A percentile compares a stretch with the other conserved stretches of the same genome.
These are phyloP conservation scores for Schwanniomyces polymorphus DNA, from an alignment of 805 yeast species.

Conservation along the genomic window DNA sequence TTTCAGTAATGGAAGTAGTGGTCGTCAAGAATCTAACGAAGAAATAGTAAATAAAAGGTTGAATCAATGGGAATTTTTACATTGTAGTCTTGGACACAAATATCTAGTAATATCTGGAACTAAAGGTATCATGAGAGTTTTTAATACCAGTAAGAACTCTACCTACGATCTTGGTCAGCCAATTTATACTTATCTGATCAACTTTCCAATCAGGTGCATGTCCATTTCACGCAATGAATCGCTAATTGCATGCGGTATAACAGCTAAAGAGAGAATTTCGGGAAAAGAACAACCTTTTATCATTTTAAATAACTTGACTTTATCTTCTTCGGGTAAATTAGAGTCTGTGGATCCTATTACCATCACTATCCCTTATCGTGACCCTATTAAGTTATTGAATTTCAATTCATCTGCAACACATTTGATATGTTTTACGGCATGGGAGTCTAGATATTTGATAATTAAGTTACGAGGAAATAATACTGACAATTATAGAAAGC, in stretches of 20 bases:
- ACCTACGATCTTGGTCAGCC: slow-evolving; percentile 52
- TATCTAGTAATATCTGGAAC: slow-evolving; percentile 71
- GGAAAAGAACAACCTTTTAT: slow-evolving; percentile 77
- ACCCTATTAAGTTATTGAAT: slow-evolving; percentile 73
- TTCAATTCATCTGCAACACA: slow-evolving; percentile 74
- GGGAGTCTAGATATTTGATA: slow-evolving; percentile 78
- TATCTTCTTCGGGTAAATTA: slow-evolving; percentile 10
- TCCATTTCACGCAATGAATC: slow-evolving; percentile 66
- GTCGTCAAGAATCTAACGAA: slow-evolving; percentile 4
- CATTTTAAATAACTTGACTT: slow-evolving; percentile 48
- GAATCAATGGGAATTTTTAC: slow-evolving; percentile 57
- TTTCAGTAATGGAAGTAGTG: slow-evolving; percentile 16
- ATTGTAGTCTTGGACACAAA: slow-evolving; percentile 58
- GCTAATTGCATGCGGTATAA: slow-evolving; percentile 75
- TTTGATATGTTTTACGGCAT: slow-evolving; percentile 70
- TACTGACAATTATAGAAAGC: slow-evolving; percentile 32
- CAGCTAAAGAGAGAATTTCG: slow-evolving; percentile 70
- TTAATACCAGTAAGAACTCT: slow-evolving; percentile 43
- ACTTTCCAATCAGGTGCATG: slow-evolving; percentile 77
- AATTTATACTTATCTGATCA: slow-evolving; percentile 66
- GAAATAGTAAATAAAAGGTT: slow-evolving; percentile 34
- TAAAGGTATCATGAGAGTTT: slow-evolving; percentile 66
- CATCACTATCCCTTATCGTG: slow-evolving; percentile 81
- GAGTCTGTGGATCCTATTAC: slow-evolving; percentile 57
- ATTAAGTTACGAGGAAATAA: slow-evolving; percentile 65